phyloP scores from a whole-genome alignment of 2,329 filamentous ascomycete genomes.

The Colletotrichum plurivorum region DNA sequence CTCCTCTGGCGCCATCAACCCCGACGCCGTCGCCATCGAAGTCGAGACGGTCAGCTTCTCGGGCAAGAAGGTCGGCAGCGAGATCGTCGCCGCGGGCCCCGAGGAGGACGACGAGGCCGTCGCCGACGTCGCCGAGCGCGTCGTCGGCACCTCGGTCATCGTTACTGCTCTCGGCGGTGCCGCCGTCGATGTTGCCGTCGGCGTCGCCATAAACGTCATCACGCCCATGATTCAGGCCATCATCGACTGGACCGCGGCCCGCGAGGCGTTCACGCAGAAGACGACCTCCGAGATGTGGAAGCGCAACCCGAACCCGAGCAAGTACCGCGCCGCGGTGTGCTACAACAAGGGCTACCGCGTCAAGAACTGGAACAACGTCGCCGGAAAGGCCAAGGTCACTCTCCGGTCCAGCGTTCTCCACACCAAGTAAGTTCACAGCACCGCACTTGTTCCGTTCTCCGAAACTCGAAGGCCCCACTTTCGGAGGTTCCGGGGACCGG shows the following conservation, averaged over 20 bases:
- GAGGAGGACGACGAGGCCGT: neutral
- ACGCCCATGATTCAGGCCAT: neutral
- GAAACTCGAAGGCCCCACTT: neutral
- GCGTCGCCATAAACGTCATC: conserved; percentile 15
- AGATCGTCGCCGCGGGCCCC: conserved; percentile 10
- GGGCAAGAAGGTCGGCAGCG: conserved; percentile 5
- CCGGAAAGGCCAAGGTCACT: conserved; percentile 23
- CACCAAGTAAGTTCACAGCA: conserved; percentile 15
- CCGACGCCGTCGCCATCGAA: conserved; percentile 2
- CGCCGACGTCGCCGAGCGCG: neutral
- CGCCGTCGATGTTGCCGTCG: conserved; percentile 7
- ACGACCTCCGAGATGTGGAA: conserved; percentile 24
- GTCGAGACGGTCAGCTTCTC: conserved; percentile 8
- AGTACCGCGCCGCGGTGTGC: conserved; percentile 21
- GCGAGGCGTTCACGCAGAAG: conserved; percentile 27
- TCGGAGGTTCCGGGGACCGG: too few relatives aligned
- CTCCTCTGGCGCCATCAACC: neutral
- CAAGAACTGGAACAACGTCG: neutral
- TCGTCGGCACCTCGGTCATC: neutral
- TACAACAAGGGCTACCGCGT: conserved; percentile 28
- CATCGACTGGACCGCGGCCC: conserved; percentile 18
- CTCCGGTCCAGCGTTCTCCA: conserved; percentile 21
- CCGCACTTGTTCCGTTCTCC: too few relatives aligned
- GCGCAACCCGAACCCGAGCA: conserved; percentile 19
- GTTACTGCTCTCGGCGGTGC: conserved; percentile 4